Evolutionary conservation across 352 stramenopile genomes (phyloP).

Genomic region (Nothophytophthora sp.): DNA sequence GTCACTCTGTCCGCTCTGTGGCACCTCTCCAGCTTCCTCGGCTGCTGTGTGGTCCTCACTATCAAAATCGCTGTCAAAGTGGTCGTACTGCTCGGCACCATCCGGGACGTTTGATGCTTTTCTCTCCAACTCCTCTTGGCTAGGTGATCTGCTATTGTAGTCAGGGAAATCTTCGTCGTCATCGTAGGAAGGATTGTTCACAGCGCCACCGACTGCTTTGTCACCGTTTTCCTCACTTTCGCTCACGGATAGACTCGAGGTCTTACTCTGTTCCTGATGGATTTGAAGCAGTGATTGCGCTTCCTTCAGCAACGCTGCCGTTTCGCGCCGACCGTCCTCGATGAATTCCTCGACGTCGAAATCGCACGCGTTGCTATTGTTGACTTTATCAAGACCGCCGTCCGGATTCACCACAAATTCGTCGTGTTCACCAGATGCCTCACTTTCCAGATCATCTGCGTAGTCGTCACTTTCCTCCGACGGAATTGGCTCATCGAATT

Average conservation of each 20-base stretch:
- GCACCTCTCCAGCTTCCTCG: background rate
- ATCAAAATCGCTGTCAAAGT: no score
- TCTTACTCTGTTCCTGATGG: conserved; percentile 10
- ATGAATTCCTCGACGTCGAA: conserved; percentile 21
- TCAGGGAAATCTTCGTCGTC: conserved; percentile 24
- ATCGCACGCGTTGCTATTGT: conserved; percentile 2
- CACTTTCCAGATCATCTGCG: conserved; percentile 18
- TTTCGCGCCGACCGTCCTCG: conserved; percentile 32
- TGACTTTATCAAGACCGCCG: conserved; percentile 5
- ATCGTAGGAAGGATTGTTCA: conserved; percentile 13
- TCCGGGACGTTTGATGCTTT: background rate
- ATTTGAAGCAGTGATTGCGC: conserved; percentile 31
- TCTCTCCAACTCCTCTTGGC: background rate
- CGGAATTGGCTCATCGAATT: background rate
- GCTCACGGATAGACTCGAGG: no score
- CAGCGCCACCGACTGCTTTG: background rate
- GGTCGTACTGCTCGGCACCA: conserved; percentile 1
- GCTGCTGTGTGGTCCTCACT: conserved; percentile 1
- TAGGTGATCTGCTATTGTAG: background rate
- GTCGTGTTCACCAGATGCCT: conserved; percentile 10
- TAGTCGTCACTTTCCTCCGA: conserved; percentile 18
- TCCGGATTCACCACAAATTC: conserved; percentile 5
- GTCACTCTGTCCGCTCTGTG: no score
- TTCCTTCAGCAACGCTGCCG: conserved; percentile 41
- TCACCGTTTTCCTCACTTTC: background rate